Base-by-base conservation (phyloP, 371 early-diverging fungal species). In the Mucor lusitanicus region DNA sequence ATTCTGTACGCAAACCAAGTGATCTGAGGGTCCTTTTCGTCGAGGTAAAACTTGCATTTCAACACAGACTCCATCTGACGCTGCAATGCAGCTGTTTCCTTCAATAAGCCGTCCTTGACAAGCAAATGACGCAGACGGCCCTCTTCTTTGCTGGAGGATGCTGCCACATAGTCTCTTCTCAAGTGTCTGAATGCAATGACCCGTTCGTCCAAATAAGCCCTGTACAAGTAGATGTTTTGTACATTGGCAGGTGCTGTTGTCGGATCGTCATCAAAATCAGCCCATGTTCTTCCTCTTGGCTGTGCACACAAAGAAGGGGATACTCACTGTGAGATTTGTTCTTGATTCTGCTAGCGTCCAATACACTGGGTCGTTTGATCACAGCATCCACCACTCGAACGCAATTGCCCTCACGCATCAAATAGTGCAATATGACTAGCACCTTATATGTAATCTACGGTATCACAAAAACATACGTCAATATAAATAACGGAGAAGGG, bases 371-470 rank as follows among this genome's bases (percentile, higher is more conserved):
- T 7, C 50, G 33, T 61, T 71, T 79, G 68, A 67, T 86, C n/a
- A 95, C 72, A 42, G 86, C 93, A 37, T 88, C 90, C 64, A 91
- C 79, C 12, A 94, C 87, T 7, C 84, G 77, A 55, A 88, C 89
- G 9, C 89, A 88, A 35, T 91, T 87, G 23, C 94, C 94, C 68
- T 96, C 93, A 25, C 94, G 85, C 79, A 95, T 87, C 69, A 97
- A 76, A 50, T 92, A 85, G 71, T 97, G 97, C 8, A 94, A 74
- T 32, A 95, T 81, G 53, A 93, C 83, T 30, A 96, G 80, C 0
- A 94, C 87, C 75, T 97, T 97, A 85, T 94, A 94, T 7, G 91
- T 91, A 19, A 92, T 87, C 95, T 95, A 77, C 15, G 33, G 17
- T 53, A 53, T 58, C 25, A 13, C 35, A 23, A 28, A n/a, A 12